Evolutionary conservation across 2,329 filamentous ascomycete genomes (phyloP).

Genomic region (Fusarium cicatricum): DNA sequence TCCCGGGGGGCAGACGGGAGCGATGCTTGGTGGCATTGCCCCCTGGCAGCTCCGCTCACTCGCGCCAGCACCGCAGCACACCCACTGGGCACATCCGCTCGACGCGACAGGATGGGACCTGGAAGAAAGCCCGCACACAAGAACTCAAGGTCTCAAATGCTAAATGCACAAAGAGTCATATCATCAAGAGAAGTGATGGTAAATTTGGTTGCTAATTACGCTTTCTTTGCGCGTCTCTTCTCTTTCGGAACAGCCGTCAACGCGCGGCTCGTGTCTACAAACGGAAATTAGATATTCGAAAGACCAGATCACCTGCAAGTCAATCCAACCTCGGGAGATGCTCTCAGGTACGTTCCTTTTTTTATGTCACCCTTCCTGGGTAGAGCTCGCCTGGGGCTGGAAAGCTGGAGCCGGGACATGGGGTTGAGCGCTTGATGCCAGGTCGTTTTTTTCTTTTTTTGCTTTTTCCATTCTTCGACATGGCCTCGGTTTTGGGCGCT

Average conservation of each 20-base stretch:
- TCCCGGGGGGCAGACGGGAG: constrained; percentile 36
- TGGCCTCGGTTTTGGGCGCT: constrained; percentile 14
- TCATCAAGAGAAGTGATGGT: not conserved
- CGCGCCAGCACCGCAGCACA: constrained; percentile 36
- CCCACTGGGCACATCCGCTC: constrained; percentile 26
- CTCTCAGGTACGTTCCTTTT: no score
- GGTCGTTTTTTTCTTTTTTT: constrained; percentile 14
- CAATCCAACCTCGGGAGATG: constrained; percentile 14
- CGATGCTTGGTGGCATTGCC: constrained; percentile 37
- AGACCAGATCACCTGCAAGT: constrained; percentile 28
- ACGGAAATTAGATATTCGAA: no score
- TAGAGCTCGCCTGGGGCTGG: constrained; percentile 14
- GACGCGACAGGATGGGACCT: constrained; percentile 19
- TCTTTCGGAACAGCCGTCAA: no score
- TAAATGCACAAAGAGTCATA: constrained; percentile 13
- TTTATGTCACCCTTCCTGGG: constrained; percentile 1
- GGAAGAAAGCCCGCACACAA: constrained; percentile 25
- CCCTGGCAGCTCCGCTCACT: constrained; percentile 38
- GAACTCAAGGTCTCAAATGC: constrained; percentile 18
- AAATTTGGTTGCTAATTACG: not conserved
- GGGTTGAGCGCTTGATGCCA: constrained; percentile 22
- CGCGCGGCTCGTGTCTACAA: not conserved
- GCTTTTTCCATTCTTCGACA: constrained; percentile 15
- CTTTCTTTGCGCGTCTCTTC: not conserved
- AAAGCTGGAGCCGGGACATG: constrained; percentile 17